Evolutionary conservation across 345 rosid genomes (phyloP), one percentile per base, ranked within the genome.

Genomic region (Leavenworthia alabamica): DNA sequence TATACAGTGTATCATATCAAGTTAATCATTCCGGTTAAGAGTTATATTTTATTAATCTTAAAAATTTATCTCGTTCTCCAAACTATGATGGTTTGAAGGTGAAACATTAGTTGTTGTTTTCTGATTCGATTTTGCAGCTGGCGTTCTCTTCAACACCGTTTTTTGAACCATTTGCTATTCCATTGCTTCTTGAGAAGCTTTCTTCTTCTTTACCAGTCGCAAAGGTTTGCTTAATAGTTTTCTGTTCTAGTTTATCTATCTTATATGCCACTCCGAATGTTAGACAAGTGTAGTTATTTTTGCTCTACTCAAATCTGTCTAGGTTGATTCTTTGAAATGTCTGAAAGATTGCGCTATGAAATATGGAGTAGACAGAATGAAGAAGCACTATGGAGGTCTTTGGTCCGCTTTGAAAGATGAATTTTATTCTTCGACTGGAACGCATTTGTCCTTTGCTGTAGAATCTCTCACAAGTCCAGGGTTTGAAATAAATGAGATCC

Each of bases 321-420:
- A 93, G 99, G 83, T 87, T 71, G 99, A 93, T 77, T 86, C 99
- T 64, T 78, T 93, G 78, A 87, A 77, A 78, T 93, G 73, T 73
- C 83, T 93, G 43, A 60, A 77, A 39, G 55, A 71, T 71, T 87
- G 99, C 75, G 66, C 70, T 0, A 14, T 71, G 42, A 82, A 78
- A 40, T 93, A 85, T 79, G 96, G 96, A 50, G 82, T 67, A 44
- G 82, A 76, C 44, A 75, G 84, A 73, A 78, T 82, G 75, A 79
- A 52, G 70, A 82, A 76, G 74, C 89, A 93, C 66, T 79, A 83
- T 35, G 63, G 43, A 71, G 63, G 74, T 69, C 75, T 89, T 49
- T 93, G 99, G 97, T 73, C 81, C 7, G 77, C 80, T 26, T 29
- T 93, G 64, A 89, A 83, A 81, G 84, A 82, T 49, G 66, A 70